These are phyloP conservation scores for Pythium periplocum DNA, from an alignment of 352 stramenopile species.

Conservation along the genomic window DNA sequence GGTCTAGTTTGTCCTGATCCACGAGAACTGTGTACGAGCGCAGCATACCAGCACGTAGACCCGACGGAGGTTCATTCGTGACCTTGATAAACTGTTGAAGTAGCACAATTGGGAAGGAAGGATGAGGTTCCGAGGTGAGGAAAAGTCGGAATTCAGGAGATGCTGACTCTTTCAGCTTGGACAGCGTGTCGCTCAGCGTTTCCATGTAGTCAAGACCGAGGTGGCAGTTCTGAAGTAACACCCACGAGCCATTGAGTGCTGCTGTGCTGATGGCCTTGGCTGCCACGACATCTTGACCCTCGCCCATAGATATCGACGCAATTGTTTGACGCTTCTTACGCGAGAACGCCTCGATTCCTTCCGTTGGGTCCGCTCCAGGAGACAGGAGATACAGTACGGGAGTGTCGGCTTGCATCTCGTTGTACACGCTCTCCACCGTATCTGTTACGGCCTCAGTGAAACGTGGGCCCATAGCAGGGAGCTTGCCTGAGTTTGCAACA, in stretches of 20 bases:
- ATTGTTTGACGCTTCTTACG: conserved; percentile 63
- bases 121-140: conserved; percentile 63
- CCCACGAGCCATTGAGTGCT: conserved; percentile 73
- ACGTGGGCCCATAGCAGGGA: conserved; percentile 55
- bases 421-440: conserved; percentile 63
- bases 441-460: conserved; percentile 67
- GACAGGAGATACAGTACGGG: conserved; percentile 73
- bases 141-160: conserved; percentile 65
- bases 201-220: conserved; percentile 67
- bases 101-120: conserved; percentile 55
- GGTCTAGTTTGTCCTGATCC: conserved; percentile 76
- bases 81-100: conserved; percentile 67
- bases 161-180: conserved; percentile 28
- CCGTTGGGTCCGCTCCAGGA: conserved; percentile 62
- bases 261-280: conserved; percentile 43
- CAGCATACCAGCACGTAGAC: conserved; percentile 62
- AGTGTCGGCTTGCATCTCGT: conserved; percentile 58
- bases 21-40: conserved; percentile 70
- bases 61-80: conserved; percentile 71
- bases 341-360: conserved; percentile 64
- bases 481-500: conserved; percentile 22
- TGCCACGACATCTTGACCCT: conserved; percentile 64
- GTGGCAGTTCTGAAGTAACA: conserved; percentile 80
- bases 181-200: conserved; percentile 43
- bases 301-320: conserved; percentile 73